Evolutionary conservation across 2,329 filamentous ascomycete genomes (phyloP).

Genomic region (Pseudogymnoascus sp.): DNA sequence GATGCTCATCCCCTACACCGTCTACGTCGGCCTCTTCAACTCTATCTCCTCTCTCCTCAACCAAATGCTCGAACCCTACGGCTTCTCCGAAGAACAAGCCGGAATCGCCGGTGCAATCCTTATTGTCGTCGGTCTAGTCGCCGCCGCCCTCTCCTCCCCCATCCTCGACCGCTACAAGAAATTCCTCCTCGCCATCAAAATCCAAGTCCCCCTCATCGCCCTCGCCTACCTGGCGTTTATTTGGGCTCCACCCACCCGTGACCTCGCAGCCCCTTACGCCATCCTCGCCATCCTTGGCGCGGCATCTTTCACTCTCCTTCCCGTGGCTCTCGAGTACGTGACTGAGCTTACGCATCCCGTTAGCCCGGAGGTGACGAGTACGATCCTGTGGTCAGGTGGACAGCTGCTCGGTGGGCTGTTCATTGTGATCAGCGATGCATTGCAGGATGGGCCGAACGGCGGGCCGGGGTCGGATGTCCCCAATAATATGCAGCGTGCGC

Average conservation of each 20-base stretch:
- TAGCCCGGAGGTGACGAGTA: conserved; percentile 75
- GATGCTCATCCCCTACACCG: conserved; percentile 67
- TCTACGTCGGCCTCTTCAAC: conserved; percentile 94
- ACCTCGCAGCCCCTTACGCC: conserved; percentile 61
- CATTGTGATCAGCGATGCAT: conserved; percentile 70
- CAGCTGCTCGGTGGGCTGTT: conserved; percentile 81
- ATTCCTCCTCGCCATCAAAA: conserved; percentile 65
- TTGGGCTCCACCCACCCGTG: conserved; percentile 60
- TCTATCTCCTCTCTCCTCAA: conserved; percentile 79
- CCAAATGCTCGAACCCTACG: conserved; percentile 77
- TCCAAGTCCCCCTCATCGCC: conserved; percentile 66
- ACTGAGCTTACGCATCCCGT: conserved; percentile 83
- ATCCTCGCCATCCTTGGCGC: conserved; percentile 72
- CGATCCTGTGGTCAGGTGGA: conserved; percentile 76
- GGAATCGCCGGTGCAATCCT: conserved; percentile 85
- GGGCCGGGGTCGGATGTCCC: conserved; percentile 37
- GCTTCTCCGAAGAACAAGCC: conserved; percentile 72
- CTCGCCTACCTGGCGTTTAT: conserved; percentile 68
- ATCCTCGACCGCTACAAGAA: conserved; percentile 78
- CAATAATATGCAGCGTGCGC: conserved; percentile 61
- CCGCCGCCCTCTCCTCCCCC: conserved; percentile 67
- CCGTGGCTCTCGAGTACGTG: conserved; percentile 77
- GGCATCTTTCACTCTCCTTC: conserved; percentile 69
- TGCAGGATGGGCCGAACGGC: conserved; percentile 41
- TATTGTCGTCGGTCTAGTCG: conserved; percentile 77